These are phyloP conservation scores for Asterophora lycoperdoides DNA, from an alignment of 768 basidiomycete species.

Conservation along the genomic window DNA sequence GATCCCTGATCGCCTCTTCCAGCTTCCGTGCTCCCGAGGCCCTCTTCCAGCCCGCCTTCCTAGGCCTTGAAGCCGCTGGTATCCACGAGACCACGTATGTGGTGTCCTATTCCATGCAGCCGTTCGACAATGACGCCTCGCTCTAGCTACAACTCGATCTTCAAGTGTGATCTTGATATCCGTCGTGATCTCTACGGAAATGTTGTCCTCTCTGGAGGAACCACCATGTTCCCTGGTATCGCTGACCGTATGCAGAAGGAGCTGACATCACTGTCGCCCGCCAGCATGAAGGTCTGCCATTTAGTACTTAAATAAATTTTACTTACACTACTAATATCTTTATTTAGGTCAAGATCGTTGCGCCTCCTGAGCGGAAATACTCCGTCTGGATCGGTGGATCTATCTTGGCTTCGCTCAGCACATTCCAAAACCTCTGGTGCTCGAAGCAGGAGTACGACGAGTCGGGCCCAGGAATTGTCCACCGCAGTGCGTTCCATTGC, in stretches of 20 bases:
- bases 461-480: slow-evolving; percentile 73
- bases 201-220: slow-evolving; percentile 85
- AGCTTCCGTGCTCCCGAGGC: slow-evolving; percentile 93
- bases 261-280: slow-evolving; percentile 76
- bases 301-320: not conserved
- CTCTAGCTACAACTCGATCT: slow-evolving; percentile 76
- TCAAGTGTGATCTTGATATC: slow-evolving; percentile 84
- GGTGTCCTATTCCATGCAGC: slow-evolving; percentile 4
- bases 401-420: slow-evolving; percentile 83
- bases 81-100: slow-evolving; percentile 84
- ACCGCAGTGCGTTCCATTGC: slow-evolving; percentile 53
- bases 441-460: slow-evolving; percentile 93
- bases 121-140: not conserved
- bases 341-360: slow-evolving; percentile 81
- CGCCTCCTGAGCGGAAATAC: slow-evolving; percentile 92
- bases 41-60: slow-evolving; percentile 88
- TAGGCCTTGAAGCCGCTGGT: slow-evolving; percentile 86
- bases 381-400: slow-evolving; percentile 94
- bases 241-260: slow-evolving; percentile 96
- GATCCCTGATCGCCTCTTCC: slow-evolving; percentile 47
- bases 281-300: slow-evolving; percentile 74
- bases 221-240: slow-evolving; percentile 96
- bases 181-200: slow-evolving; percentile 79
- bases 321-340: slow-evolving; percentile 4
- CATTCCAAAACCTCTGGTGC: slow-evolving; percentile 97